These are phyloP conservation scores for Leishmania amazonensis DNA, from an alignment of 208 protist genomes.

Conservation along the genomic window DNA sequence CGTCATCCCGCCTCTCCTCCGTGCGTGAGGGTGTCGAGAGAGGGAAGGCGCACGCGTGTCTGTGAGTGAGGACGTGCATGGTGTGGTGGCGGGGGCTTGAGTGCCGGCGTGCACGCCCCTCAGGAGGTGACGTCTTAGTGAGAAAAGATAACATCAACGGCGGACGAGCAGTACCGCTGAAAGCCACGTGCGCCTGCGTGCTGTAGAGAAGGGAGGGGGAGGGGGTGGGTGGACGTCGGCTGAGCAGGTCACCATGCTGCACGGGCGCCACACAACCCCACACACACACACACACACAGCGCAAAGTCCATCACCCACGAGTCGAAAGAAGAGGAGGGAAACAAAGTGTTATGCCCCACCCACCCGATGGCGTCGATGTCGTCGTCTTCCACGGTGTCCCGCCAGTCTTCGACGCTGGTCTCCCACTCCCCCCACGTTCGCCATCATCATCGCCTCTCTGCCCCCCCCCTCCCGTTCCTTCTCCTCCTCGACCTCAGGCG, in stretches of 20 bases:
- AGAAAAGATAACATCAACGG: no score
- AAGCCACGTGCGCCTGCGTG: no score
- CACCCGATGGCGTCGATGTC: background rate
- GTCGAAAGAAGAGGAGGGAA: background rate
- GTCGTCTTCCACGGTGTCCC: background rate
- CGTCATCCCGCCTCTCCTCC: no score
- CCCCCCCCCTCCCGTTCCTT: background rate
- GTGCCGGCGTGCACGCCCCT: no score
- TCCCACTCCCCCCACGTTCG: background rate
- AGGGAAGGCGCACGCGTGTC: no score
- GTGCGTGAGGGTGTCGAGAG: no score
- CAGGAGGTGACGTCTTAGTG: no score
- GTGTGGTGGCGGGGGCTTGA: no score
- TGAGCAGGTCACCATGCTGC: background rate
- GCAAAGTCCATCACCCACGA: background rate
- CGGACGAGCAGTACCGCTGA: no score
- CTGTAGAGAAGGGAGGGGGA: no score
- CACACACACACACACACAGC: background rate
- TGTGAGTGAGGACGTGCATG: no score
- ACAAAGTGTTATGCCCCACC: background rate
- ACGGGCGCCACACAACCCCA: background rate
- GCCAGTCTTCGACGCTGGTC: background rate
- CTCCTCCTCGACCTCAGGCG: background rate
- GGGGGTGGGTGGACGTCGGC: background rate
- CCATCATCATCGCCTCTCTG: background rate